A percentile compares a stretch with the other conserved stretches of the same genome.
Evolutionary conservation across 208 protist species (phyloP).

Genomic region (Leishmania lainsoni): DNA sequence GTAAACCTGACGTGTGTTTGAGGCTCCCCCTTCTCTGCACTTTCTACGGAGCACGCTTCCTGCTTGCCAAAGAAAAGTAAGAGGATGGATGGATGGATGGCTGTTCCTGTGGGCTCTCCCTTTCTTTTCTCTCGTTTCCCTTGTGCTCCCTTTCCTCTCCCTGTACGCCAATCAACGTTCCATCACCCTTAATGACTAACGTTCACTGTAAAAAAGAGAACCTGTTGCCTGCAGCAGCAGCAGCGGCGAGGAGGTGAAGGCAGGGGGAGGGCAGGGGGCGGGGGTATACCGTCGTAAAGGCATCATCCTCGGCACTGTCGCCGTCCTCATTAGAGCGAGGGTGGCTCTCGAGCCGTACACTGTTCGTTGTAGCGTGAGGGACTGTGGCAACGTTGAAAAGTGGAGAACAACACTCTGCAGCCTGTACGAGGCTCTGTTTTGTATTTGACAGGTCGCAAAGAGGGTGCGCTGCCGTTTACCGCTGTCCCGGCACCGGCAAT

Average conservation of each 20-base stretch:
- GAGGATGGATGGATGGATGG: not conserved
- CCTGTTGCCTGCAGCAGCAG: not conserved
- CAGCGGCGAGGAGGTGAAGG: not conserved
- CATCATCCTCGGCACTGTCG: not conserved
- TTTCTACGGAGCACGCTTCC: conserved; percentile 1
- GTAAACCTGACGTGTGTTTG: not conserved
- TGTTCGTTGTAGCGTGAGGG: not conserved
- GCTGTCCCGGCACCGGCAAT: not conserved
- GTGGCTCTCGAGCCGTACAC: not conserved
- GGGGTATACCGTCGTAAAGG: not conserved
- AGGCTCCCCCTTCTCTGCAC: not conserved
- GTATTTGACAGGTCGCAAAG: not conserved
- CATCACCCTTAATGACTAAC: not conserved
- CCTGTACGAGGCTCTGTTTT: not conserved
- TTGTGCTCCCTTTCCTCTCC: not conserved
- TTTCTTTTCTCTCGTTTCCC: not conserved
- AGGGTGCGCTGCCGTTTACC: not conserved
- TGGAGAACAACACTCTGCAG: not conserved
- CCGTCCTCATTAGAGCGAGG: not conserved
- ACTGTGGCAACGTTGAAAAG: not conserved
- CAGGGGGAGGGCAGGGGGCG: not conserved
- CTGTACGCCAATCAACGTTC: not conserved
- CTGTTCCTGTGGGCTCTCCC: not conserved
- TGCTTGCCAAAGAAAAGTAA: not conserved
- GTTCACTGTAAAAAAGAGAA: not conserved